phyloP scores from a whole-genome alignment of 2,329 filamentous ascomycete genomes.

The Verticillium klebahnii region DNA sequence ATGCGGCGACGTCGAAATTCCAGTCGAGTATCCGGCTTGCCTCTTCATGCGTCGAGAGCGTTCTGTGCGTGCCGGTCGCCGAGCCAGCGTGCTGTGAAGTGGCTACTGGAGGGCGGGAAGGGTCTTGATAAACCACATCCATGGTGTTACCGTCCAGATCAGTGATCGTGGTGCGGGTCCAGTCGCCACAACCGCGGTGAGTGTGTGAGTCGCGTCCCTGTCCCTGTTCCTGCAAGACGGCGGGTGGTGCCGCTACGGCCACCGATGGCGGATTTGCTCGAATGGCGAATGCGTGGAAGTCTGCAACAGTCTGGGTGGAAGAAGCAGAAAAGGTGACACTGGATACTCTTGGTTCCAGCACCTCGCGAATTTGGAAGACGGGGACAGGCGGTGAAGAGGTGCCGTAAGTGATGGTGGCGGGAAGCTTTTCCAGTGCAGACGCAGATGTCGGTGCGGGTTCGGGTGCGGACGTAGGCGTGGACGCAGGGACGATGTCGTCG shows the following conservation, averaged over 20 bases:
- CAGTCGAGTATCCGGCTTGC: conserved; percentile 42
- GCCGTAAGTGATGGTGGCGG: conserved; percentile 38
- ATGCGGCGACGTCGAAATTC: conserved; percentile 39
- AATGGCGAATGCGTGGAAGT: conserved; percentile 67
- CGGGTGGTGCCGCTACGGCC: not conserved
- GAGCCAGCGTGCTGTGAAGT: conserved; percentile 27
- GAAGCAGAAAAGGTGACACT: conserved; percentile 64
- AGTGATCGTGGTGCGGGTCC: conserved; percentile 53
- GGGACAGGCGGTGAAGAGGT: conserved; percentile 26
- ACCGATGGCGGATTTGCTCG: conserved; percentile 44
- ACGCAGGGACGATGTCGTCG: not conserved
- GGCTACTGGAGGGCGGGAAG: conserved; percentile 24
- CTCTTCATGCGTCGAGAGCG: conserved; percentile 32
- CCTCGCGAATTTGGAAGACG: conserved; percentile 41
- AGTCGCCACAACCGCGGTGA: conserved; percentile 19
- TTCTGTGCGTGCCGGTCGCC: conserved; percentile 22
- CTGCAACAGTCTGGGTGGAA: conserved; percentile 59
- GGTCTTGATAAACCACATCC: conserved; percentile 62
- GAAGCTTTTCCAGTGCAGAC: not conserved
- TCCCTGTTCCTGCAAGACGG: not conserved
- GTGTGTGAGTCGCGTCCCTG: not conserved
- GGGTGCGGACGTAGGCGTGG: not conserved
- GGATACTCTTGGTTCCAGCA: conserved; percentile 32
- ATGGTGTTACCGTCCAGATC: conserved; percentile 84
- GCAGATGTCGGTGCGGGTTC: conserved; percentile 8